Conservation (phyloP, 805 yeast genomes). For the Schizosaccharomyces octosporus region DNA sequence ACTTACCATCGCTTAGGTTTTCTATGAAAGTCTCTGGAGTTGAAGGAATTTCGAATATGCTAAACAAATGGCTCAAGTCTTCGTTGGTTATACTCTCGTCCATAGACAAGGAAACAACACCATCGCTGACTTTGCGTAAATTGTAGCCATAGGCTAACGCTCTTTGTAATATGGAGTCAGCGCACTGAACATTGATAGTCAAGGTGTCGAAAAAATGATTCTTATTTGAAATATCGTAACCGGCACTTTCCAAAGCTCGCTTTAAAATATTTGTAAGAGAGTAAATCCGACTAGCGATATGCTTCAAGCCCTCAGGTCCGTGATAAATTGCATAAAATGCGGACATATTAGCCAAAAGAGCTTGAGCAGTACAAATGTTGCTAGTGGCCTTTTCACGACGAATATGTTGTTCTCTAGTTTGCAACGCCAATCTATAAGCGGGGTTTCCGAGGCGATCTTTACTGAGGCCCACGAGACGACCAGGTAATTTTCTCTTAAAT, state of each 20-base stretch:
- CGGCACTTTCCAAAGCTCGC: constrained; percentile 20
- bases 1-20: constrained; percentile 10
- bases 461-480: constrained; percentile 79
- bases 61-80: constrained; percentile 34
- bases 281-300: constrained; percentile 54
- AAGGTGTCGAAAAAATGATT: constrained; percentile 66
- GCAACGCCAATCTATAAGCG: constrained; percentile 82
- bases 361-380: constrained; percentile 95
- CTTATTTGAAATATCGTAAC: constrained; percentile 29
- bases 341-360: constrained; percentile 79
- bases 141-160: constrained; percentile 52
- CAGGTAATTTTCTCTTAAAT: constrained; percentile 81
- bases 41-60: constrained; percentile 29
- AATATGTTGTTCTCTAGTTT: constrained; percentile 95
- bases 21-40: constrained; percentile 20
- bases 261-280: constrained; percentile 57
- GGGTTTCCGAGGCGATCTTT: constrained; percentile 73
- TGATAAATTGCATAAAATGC: constrained; percentile 92
- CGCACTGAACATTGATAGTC: constrained; percentile 28
- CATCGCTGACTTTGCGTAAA: constrained; percentile 31
- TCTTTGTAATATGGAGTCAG: constrained; percentile 29
- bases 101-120: constrained; percentile 50
- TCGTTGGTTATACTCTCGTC: constrained; percentile 59
- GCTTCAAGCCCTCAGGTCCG: constrained; percentile 64
- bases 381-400: constrained; percentile 94